Base-by-base conservation (phyloP, 208 protist genomes). In the Trypanosoma scelopori region DNA sequence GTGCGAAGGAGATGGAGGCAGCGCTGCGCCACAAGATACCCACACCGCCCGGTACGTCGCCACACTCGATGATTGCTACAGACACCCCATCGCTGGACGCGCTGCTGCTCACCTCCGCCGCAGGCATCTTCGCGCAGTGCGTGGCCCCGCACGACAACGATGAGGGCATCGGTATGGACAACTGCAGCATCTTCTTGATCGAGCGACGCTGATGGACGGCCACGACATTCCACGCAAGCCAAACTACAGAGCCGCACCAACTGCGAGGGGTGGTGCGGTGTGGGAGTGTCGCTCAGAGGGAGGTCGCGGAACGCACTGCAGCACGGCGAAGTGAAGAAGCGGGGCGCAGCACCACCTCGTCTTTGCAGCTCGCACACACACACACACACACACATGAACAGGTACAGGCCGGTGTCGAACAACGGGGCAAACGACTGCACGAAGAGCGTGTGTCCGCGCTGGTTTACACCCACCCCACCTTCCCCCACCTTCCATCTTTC, bases 131-230 rank as follows among this genome's bases (percentile, higher is more conserved):
- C 60, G 83, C 83, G 28, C 86, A 89, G 73, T 89, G 83, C 50
- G 79, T 92, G 20, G 86, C 86, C 4, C 81, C 82, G 13, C 69
- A 37, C 22, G 83, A 89, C 56, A 92, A 92, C 67, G 81, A 84
- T 35, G 86, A 83, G 43, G 83, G 83, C n/a, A 76, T 92, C 32
- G 86, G 86, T 0, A 69, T 92, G 49, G 86, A 92, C 61, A 92
- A 92, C 77, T 87, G 80, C 66, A 85, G 74, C 48, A 66, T 92
- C 42, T 84, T 92, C 49, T 18, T 92, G 7, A 62, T 89, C 52
- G 82, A 92, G 69, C 78, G 71, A n/a, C 70, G 80, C 20, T 58
- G 20, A 55, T 49, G 32, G 9, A 9, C 32, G 32, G n/a, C n/a
- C n/a, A n/a, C n/a, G n/a, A n/a, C n/a, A n/a, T n/a, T n/a, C n/a